Evolutionary conservation across 768 basidiomycete species (phyloP).

Genomic region (Trametes villosa): DNA sequence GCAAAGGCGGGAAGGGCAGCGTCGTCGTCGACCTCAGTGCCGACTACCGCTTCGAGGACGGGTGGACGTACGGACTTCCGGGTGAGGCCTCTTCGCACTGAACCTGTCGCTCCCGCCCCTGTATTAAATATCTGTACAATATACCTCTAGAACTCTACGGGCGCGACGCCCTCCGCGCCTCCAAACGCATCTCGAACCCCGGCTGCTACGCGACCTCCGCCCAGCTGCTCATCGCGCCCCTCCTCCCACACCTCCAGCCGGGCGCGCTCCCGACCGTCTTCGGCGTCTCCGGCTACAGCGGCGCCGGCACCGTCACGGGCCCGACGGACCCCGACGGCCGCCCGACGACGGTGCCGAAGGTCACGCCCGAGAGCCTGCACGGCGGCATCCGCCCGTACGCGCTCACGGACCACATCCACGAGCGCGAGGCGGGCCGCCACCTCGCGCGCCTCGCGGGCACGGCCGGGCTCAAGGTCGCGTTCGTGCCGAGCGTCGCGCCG

Average conservation of each 20-base stretch:
- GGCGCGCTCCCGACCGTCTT: slow-evolving; percentile 80
- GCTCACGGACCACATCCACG: slow-evolving; percentile 97
- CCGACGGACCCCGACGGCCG: slow-evolving; percentile 65
- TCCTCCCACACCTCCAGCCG: slow-evolving; percentile 70
- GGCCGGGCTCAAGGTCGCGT: slow-evolving; percentile 66
- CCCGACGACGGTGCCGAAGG: slow-evolving; percentile 80
- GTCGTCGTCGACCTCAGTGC: slow-evolving; percentile 93
- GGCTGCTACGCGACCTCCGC: slow-evolving; percentile 96
- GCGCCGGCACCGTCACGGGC: slow-evolving; percentile 86
- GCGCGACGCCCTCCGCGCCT: slow-evolving; percentile 63
- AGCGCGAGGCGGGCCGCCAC: slow-evolving; percentile 90
- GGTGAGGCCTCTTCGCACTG: slow-evolving; percentile 70
- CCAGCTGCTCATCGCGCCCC: slow-evolving; percentile 90
- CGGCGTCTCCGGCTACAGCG: slow-evolving; percentile 93
- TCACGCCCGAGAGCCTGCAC: slow-evolving; percentile 72
- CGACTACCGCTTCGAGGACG: slow-evolving; percentile 93
- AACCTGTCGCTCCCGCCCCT: slow-evolving; percentile 38
- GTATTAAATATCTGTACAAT: slow-evolving; percentile 38
- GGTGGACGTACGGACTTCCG: slow-evolving; percentile 98
- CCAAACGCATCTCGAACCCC: slow-evolving; percentile 94
- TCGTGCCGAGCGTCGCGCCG: slow-evolving; percentile 84
- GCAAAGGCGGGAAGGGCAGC: slow-evolving; percentile 55
- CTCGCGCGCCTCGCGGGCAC: slow-evolving; percentile 49
- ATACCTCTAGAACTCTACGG: slow-evolving; percentile 78
- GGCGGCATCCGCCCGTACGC: slow-evolving; percentile 85